Conservation (phyloP, 73 alveolate genomes). For the Paramecium sonneborni region DNA sequence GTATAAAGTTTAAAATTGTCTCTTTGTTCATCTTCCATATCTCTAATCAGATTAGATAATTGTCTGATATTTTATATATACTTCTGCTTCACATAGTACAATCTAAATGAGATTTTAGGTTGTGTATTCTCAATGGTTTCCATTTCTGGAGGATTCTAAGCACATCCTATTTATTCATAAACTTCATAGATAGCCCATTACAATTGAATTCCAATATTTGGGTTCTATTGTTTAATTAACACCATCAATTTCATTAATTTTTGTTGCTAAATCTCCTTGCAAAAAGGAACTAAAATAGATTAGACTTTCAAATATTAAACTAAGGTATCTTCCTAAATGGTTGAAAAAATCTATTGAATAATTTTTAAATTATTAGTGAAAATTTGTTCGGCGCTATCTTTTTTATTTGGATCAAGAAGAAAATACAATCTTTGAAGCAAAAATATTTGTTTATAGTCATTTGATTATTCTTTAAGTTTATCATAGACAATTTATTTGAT, state of each 20-base stretch:
- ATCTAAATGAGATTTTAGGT: not conserved
- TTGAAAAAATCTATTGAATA: not conserved
- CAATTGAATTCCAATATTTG: not conserved
- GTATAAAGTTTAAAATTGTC: not conserved
- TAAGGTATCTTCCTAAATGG: not conserved
- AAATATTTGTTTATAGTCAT: not conserved
- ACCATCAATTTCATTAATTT: not conserved
- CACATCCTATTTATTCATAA: not conserved
- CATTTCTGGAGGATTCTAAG: not conserved
- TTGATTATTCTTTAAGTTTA: not conserved
- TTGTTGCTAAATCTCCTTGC: not conserved
- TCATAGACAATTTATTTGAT: not conserved
- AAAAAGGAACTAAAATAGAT: not conserved
- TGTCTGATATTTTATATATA: not conserved
- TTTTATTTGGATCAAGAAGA: not conserved
- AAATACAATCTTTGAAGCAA: not conserved
- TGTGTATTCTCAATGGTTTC: not conserved
- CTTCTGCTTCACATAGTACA: not conserved
- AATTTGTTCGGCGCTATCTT: not conserved
- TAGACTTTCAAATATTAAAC: not conserved
- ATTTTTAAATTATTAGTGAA: not conserved
- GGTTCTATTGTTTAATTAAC: not conserved
- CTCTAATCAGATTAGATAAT: not conserved
- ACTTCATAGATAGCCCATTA: constrained; percentile 15
- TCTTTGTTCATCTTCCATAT: not conserved